Evolutionary conservation across 1,139 yeast species (phyloP).

Genomic region (Hansenula lynferdii): DNA sequence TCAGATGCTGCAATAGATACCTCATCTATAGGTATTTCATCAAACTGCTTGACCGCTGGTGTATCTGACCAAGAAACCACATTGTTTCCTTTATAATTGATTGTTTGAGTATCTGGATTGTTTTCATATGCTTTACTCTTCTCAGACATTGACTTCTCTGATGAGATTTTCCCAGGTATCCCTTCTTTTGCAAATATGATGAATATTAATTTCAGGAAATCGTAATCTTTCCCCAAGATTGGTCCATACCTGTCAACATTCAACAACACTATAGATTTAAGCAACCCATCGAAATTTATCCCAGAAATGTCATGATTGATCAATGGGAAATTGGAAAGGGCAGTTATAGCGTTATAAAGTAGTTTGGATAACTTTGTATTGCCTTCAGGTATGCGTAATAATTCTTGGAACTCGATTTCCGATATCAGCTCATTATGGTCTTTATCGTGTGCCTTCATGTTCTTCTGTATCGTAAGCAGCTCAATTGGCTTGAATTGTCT

Average conservation of each 20-base stretch:
- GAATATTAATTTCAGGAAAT: slow-evolving; percentile 33
- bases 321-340: slow-evolving; percentile 41
- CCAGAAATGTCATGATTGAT: slow-evolving; percentile 28
- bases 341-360: slow-evolving; percentile 29
- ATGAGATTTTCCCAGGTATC: no score
- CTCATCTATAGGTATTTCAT: slow-evolving; percentile 28
- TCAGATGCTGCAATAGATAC: slow-evolving; percentile 32
- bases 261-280: slow-evolving; percentile 37
- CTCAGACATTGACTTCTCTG: no score
- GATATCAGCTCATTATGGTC: slow-evolving; percentile 25
- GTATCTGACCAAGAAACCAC: slow-evolving; percentile 26
- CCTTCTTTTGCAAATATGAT: slow-evolving; percentile 29
- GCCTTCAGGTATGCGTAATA: slow-evolving; percentile 29
- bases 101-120: slow-evolving; percentile 7
- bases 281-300: slow-evolving; percentile 36
- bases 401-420: slow-evolving; percentile 21
- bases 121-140: slow-evolving; percentile 6
- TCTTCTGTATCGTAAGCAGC: slow-evolving; percentile 28
- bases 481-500: slow-evolving; percentile 35
- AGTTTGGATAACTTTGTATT: slow-evolving; percentile 24
- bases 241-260: slow-evolving; percentile 30
- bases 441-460: slow-evolving; percentile 26
- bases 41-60: slow-evolving; percentile 23
- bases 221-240: slow-evolving; percentile 28
- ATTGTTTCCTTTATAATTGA: slow-evolving; percentile 8